These are phyloP conservation scores for Quercus ilex DNA, from an alignment of 306 rosid species.

Conservation along the genomic window DNA sequence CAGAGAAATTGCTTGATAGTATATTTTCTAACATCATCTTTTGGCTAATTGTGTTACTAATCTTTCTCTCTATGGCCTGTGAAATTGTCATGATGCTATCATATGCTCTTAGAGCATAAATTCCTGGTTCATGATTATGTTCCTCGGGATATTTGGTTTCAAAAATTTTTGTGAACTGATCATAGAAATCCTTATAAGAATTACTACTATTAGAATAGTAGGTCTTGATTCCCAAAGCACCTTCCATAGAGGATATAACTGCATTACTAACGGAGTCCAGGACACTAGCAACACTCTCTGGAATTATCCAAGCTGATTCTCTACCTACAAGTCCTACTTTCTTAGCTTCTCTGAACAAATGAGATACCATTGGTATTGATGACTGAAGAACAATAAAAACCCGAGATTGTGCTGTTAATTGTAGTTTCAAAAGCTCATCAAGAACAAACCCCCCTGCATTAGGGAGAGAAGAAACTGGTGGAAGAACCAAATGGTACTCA, in stretches of 20 bases:
- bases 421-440: slow-evolving; percentile 39
- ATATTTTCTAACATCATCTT: slow-evolving; percentile 13
- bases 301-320: slow-evolving; percentile 59
- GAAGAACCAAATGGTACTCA: slow-evolving; percentile 55
- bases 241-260: slow-evolving; percentile 49
- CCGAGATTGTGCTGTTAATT: slow-evolving; percentile 34
- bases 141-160: slow-evolving; percentile 31
- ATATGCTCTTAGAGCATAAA: slow-evolving; percentile 57
- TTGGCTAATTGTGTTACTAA: not conserved
- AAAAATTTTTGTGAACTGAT: slow-evolving; percentile 32
- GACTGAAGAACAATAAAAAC: slow-evolving; percentile 57
- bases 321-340: slow-evolving; percentile 39
- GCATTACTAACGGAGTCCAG: slow-evolving; percentile 40
- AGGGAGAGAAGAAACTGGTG: slow-evolving; percentile 37
- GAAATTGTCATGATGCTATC: slow-evolving; percentile 48
- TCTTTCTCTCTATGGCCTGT: slow-evolving; percentile 37
- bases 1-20: slow-evolving; percentile 33
- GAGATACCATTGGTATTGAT: slow-evolving; percentile 43
- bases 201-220: slow-evolving; percentile 28
- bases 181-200: slow-evolving; percentile 36
- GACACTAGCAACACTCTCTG: slow-evolving; percentile 51
- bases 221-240: slow-evolving; percentile 63
- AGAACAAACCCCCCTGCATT: slow-evolving; percentile 44
- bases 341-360: slow-evolving; percentile 56
- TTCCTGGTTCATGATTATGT: slow-evolving; percentile 45